Conservation (phyloP, 306 rosid species). For the Gastrolobium bilobum region DNA sequence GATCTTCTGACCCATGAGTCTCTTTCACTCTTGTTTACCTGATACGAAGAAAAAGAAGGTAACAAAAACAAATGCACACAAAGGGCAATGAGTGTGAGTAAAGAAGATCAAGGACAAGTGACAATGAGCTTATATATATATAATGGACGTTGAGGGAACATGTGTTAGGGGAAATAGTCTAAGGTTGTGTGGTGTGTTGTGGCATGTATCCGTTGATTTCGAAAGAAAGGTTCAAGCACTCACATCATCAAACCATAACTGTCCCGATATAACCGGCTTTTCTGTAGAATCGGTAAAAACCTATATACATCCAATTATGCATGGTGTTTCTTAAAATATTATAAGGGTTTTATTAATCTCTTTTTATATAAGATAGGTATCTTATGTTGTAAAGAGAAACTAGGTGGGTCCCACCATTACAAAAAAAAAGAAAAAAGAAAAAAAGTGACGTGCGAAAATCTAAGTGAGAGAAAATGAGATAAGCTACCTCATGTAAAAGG, state of each 20-base stretch:
- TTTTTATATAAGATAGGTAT: too few relatives aligned
- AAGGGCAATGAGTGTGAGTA: background rate
- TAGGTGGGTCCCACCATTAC: too few relatives aligned
- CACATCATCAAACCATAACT: background rate
- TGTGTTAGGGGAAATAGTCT: constrained; percentile 5
- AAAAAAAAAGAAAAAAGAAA: too few relatives aligned
- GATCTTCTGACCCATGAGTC: constrained; percentile 64
- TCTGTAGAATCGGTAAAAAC: constrained; percentile 17
- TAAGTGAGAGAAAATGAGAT: too few relatives aligned
- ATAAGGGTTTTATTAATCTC: too few relatives aligned
- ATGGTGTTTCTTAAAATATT: too few relatives aligned
- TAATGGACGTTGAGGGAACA: background rate
- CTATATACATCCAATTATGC: too few relatives aligned
- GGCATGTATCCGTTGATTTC: background rate
- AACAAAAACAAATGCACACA: background rate
- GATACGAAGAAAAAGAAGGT: background rate
- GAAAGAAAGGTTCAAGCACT: constrained; percentile 33
- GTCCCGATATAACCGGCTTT: constrained; percentile 2
- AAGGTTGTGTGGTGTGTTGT: background rate
- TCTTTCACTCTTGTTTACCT: background rate
- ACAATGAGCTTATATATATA: background rate
- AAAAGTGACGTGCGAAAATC: too few relatives aligned
- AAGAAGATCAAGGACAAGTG: constrained; percentile 17
- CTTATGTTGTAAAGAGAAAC: too few relatives aligned
- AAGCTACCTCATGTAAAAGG: too few relatives aligned